Evolutionary conservation across 495 filamentous ascomycete genomes (phyloP).

Genomic region (Penicillium manginii): DNA sequence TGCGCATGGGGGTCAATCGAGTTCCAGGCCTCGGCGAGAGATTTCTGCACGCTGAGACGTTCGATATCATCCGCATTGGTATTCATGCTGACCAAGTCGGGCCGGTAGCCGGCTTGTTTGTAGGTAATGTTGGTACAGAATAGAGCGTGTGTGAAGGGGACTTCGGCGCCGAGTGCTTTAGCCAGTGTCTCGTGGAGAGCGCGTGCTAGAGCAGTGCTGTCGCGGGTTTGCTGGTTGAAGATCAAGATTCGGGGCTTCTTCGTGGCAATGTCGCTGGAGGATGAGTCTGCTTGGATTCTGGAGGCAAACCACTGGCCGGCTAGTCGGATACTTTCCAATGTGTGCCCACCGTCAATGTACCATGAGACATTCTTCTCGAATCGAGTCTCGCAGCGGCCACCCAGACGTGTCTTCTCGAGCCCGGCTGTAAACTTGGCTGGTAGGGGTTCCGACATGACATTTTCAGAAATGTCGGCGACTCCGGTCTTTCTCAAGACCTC

Average conservation of each 20-base stretch:
- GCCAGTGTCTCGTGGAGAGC: slow-evolving; percentile 70
- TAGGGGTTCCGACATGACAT: slow-evolving; percentile 52
- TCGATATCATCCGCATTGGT: slow-evolving; percentile 68
- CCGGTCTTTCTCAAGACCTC: slow-evolving; percentile 55
- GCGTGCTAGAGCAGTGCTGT: slow-evolving; percentile 66
- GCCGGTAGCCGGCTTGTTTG: slow-evolving; percentile 66
- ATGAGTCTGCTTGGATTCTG: slow-evolving; percentile 53
- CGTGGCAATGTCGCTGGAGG: slow-evolving; percentile 41
- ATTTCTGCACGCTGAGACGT: slow-evolving; percentile 71
- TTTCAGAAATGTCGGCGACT: slow-evolving; percentile 47
- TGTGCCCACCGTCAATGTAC: slow-evolving; percentile 94
- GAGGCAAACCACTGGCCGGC: slow-evolving; percentile 81
- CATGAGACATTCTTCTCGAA: slow-evolving; percentile 70
- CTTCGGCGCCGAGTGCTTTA: slow-evolving; percentile 52
- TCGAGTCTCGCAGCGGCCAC: slow-evolving; percentile 83
- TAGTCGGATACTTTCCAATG: slow-evolving; percentile 79
- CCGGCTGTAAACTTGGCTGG: slow-evolving; percentile 73
- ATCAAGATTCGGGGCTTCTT: slow-evolving; percentile 68
- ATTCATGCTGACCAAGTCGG: slow-evolving; percentile 79
- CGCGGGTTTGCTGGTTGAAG: slow-evolving; percentile 94
- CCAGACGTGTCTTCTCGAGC: slow-evolving; percentile 72
- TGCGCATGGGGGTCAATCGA: slow-evolving; percentile 63
- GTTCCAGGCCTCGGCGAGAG: slow-evolving; percentile 73
- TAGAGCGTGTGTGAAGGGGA: slow-evolving; percentile 75
- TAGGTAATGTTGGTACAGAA: slow-evolving; percentile 92